These are phyloP conservation scores for Hymenoscyphus repandus DNA, from an alignment of 2,329 filamentous ascomycete genomes.

Conservation along the genomic window DNA sequence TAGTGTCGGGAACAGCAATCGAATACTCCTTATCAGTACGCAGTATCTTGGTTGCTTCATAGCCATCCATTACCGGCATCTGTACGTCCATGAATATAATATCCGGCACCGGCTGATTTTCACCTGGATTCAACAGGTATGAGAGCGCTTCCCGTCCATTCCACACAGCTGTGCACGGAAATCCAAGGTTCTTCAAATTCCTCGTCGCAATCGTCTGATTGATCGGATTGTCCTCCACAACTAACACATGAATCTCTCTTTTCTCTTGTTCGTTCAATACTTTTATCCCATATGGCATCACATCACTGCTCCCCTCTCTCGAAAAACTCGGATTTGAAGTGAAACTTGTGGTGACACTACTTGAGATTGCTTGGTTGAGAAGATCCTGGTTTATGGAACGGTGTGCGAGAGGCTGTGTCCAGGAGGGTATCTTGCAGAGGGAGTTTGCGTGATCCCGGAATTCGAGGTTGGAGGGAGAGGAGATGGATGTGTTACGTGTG, in stretches of 20 bases:
- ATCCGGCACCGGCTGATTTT: slow-evolving; percentile 14
- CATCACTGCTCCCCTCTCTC: not conserved
- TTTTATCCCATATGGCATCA: not conserved
- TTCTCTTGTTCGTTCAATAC: slow-evolving; percentile 9
- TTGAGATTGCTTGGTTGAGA: slow-evolving; percentile 16
- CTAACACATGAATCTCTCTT: slow-evolving; percentile 17
- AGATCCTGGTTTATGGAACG: slow-evolving; percentile 11
- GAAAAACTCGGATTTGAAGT: not conserved
- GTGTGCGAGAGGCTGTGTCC: slow-evolving; percentile 7
- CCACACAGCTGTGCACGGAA: slow-evolving; percentile 22
- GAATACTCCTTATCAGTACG: slow-evolving; percentile 29
- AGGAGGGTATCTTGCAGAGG: slow-evolving; percentile 3
- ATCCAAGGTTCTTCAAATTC: slow-evolving; percentile 23
- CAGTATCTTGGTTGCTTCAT: slow-evolving; percentile 42
- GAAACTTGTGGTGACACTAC: slow-evolving; percentile 3
- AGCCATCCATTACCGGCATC: slow-evolving; percentile 50
- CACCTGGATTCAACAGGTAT: slow-evolving; percentile 19
- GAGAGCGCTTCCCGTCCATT: slow-evolving; percentile 25
- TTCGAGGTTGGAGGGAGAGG: slow-evolving; percentile 20
- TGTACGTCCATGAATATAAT: slow-evolving; percentile 41
- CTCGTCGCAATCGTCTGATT: slow-evolving; percentile 25
- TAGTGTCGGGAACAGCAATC: not conserved
- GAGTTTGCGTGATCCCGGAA: too few relatives aligned
- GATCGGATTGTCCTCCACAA: slow-evolving; percentile 26
- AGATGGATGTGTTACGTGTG: too few relatives aligned